Base-by-base conservation (phyloP, 2,329 filamentous ascomycete genomes). In the Nemania sp. region DNA sequence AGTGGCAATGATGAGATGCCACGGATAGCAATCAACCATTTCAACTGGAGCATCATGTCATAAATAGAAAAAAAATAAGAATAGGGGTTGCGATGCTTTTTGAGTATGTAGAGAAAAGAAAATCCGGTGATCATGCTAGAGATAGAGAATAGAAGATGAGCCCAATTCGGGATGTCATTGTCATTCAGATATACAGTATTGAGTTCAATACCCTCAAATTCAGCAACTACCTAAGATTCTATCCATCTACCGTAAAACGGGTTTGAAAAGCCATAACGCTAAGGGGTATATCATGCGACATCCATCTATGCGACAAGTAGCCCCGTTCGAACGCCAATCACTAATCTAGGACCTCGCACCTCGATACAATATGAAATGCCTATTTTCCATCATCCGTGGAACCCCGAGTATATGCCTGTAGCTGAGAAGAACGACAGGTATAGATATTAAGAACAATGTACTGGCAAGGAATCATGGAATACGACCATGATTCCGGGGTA, bases 401-500 rank as follows among this genome's bases (percentile, higher is more conserved):
- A 8, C 5, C 2, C 49, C 33, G 7, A 53, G 40, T 41, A 24
- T 45, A 52, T 46, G 48, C 48, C 33, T 24, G 30, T 43, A 52
- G 34, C 19, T 19, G 5, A 41, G 19, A 49, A 40, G 11, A 41
- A 41, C 6, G 23, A 34, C 8, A 24, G 36, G 30, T 14, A 28
- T 17, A 22, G 26, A 15, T 14, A 57, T 59, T 47, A 53, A 34
- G 9, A 59, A 36, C 1, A 49, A 47, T 48, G 43, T 49, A 20
- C 12, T 31, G 12, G 14, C 44, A 41, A 34, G 20, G 47, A 34
- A 43, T 43, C 45, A 24, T 45, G 36, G 54, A 53, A 60, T 57
- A 58, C 48, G 64, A 54, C 36, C 41, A 56, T 57, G 56, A 54
- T 54, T 24, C 54, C 44, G 59, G 63, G 65, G 63, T 66, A 65